phyloP scores from a whole-genome alignment of 73 alveolate genomes.

The Blepharisma japonicum region DNA sequence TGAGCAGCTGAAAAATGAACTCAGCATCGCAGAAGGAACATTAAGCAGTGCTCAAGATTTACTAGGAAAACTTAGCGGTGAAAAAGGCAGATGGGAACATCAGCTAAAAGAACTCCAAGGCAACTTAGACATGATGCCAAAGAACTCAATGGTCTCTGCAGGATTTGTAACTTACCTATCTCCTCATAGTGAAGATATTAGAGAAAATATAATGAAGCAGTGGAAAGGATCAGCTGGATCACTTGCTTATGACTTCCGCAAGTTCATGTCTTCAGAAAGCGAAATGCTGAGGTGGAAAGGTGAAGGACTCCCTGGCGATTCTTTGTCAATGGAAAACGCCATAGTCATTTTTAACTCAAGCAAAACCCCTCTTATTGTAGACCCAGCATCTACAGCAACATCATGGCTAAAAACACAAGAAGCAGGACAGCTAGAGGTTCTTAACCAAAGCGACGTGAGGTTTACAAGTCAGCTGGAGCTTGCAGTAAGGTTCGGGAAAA shows the following conservation, averaged over 20 bases:
- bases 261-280: constrained; percentile 94
- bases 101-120: constrained; percentile 55
- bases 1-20: constrained; percentile 73
- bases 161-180: constrained; percentile 96
- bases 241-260: constrained; percentile 40
- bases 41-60: constrained; percentile 87
- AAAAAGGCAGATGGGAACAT: constrained; percentile 97
- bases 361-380: constrained; percentile 95
- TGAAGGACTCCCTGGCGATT: constrained; percentile 99
- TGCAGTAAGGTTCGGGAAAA: constrained; percentile 97
- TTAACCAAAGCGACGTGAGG: constrained; percentile 92
- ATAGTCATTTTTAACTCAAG: constrained; percentile 91
- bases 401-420: constrained; percentile 94
- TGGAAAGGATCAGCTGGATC: constrained; percentile 78
- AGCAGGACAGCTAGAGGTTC: constrained; percentile 73
- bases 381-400: constrained; percentile 99
- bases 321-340: constrained; percentile 97
- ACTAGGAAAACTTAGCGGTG: constrained; percentile 96
- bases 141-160: constrained; percentile 74
- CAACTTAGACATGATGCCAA: constrained; percentile 37
- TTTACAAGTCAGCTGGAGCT: constrained; percentile 94
- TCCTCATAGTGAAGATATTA: constrained; percentile 88
- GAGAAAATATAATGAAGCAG: constrained; percentile 79
- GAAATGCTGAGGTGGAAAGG: constrained; percentile 96
- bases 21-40: constrained; percentile 72